These are phyloP conservation scores for Camellia japonica DNA, from an alignment of 148 eudicot species.

Conservation along the genomic window DNA sequence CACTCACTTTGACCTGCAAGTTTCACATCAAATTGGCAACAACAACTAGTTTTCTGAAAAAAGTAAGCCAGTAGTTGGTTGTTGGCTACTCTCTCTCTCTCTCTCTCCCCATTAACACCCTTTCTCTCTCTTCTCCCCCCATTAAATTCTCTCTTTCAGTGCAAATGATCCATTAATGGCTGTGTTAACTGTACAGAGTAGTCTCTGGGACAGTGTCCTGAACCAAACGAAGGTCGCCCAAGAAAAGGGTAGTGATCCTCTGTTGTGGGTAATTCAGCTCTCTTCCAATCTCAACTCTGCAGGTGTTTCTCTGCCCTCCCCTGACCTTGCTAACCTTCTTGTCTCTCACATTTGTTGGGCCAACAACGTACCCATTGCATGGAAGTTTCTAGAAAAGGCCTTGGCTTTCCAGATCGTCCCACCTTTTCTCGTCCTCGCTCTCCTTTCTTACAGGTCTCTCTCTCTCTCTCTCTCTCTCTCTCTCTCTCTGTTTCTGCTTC, in stretches of 20 bases:
- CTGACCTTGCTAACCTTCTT: constrained; percentile 64
- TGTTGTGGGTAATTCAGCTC: constrained; percentile 70
- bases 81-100: too few species aligned
- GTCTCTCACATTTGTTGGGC: constrained; percentile 92
- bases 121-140: neutral
- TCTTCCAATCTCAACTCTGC: constrained; percentile 54
- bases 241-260: constrained; percentile 69
- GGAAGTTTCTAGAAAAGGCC: constrained; percentile 89
- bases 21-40: too few species aligned
- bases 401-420: constrained; percentile 54
- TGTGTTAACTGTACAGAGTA: constrained; percentile 17
- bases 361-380: constrained; percentile 66
- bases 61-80: too few species aligned
- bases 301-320: constrained; percentile 61
- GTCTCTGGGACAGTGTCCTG: constrained; percentile 55
- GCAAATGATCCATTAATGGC: constrained; percentile 39
- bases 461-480: too few species aligned
- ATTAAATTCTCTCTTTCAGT: neutral
- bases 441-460: constrained; percentile 70
- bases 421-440: constrained; percentile 72
- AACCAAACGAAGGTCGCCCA: constrained; percentile 60
- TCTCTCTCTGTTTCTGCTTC: neutral
- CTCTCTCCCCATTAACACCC: neutral
- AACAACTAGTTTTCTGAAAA: too few species aligned
- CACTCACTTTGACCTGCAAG: too few species aligned